A percentile compares a stretch with the other conserved stretches of the same genome.
Conservation (phyloP, 169 alveolate genomes). For the Neospora caninum region DNA sequence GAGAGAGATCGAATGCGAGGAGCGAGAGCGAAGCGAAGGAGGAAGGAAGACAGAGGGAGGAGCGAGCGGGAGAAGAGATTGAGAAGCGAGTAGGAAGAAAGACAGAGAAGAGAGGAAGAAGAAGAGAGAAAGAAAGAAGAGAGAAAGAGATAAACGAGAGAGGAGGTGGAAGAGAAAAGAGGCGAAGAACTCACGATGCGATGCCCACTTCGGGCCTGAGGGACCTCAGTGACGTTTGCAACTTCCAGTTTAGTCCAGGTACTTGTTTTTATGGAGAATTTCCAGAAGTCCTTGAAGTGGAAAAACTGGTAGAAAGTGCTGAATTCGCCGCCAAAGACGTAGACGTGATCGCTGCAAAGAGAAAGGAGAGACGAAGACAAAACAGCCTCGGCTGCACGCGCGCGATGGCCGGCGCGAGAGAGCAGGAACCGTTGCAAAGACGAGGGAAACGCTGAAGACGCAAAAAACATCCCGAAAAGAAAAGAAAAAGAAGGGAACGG, state of each 20-base stretch:
- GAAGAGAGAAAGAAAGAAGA: not conserved
- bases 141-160: not conserved
- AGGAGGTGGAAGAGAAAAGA: not conserved
- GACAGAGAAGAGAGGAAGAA: not conserved
- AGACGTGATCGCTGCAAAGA: conserved; percentile 79
- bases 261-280: conserved; percentile 75
- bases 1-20: not conserved
- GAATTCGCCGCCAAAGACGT: conserved; percentile 91
- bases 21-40: no score
- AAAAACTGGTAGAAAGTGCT: conserved; percentile 86
- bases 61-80: no score
- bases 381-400: not conserved
- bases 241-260: conserved; percentile 80
- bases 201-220: conserved; percentile 92
- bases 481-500: not conserved
- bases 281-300: conserved; percentile 90
- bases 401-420: not conserved
- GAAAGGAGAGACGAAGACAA: not conserved
- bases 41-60: no score
- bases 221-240: conserved; percentile 80
- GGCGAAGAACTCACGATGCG: conserved; percentile 80
- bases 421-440: not conserved
- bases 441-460: not conserved
- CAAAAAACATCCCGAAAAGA: not conserved
- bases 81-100: no score